A percentile compares a stretch with the other conserved stretches of the same genome.
Conservation (phyloP, 148 eudicot genomes). For the Heliamphora exappendiculata region DNA sequence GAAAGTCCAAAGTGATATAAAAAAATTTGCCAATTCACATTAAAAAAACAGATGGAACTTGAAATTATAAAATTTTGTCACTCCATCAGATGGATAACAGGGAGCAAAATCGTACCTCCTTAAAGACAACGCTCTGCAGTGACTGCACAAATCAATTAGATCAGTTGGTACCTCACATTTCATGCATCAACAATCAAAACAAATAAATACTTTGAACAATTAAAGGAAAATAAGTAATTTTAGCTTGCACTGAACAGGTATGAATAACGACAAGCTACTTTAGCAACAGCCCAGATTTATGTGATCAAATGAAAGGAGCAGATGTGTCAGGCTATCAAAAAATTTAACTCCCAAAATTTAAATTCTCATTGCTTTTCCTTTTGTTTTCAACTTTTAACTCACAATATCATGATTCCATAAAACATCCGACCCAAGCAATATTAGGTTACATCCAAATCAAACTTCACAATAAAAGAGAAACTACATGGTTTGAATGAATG, state of each 20-base stretch:
- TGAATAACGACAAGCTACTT: background rate
- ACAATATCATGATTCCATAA: background rate
- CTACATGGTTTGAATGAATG: background rate
- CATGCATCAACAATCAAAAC: conserved; percentile 4
- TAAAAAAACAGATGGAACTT: conserved; percentile 10
- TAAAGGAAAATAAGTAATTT: background rate
- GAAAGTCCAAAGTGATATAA: conserved; percentile 8
- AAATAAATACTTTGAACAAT: conserved; percentile 4
- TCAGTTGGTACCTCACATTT: conserved; percentile 13
- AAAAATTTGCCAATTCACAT: background rate
- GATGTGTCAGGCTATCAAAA: background rate
- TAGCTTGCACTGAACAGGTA: background rate
- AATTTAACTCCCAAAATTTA: background rate
- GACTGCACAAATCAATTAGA: conserved; percentile 60
- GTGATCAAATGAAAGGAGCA: background rate
- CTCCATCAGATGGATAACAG: conserved; percentile 10
- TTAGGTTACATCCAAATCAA: background rate
- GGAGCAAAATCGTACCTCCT: conserved; percentile 49
- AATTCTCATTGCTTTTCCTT: background rate
- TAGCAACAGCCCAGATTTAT: background rate
- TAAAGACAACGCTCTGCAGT: conserved; percentile 97
- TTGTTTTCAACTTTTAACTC: background rate
- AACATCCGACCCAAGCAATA: background rate
- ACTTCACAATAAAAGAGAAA: background rate
- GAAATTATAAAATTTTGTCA: background rate